A percentile compares a stretch with the other conserved stretches of the same genome.
phyloP scores from a whole-genome alignment of 768 basidiomycete genomes.

The Sporobolomyces phaffii region DNA sequence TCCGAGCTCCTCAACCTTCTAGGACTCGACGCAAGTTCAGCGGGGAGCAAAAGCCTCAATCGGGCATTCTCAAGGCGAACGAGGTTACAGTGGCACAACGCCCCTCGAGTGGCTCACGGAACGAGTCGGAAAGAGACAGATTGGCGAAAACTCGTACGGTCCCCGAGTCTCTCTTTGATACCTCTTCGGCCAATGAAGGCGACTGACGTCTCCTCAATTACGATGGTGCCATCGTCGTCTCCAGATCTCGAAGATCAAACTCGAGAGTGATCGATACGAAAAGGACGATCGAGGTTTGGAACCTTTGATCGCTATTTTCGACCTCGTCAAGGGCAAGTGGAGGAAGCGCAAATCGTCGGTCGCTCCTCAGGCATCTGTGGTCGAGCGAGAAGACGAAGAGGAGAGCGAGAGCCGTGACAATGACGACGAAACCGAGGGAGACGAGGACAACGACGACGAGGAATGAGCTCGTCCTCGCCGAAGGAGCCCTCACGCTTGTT shows the following conservation, averaged over 20 bases:
- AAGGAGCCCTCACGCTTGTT: no score
- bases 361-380: no score
- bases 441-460: no score
- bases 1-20: neutral
- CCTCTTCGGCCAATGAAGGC: no score
- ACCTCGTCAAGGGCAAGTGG: neutral
- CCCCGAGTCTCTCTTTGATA: neutral
- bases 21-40: no score
- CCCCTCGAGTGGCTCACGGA: neutral
- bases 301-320: neutral
- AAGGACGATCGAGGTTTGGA: neutral
- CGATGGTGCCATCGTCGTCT: neutral
- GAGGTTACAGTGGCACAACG: constrained; percentile 3
- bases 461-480: no score
- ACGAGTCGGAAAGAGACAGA: neutral
- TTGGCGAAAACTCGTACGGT: constrained; percentile 1
- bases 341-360: neutral
- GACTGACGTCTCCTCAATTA: neutral
- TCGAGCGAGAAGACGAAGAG: no score
- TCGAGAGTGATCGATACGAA: neutral
- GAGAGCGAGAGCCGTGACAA: no score
- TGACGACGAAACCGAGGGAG: no score
- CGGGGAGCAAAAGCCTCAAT: neutral
- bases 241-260: constrained; percentile 4
- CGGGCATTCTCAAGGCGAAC: neutral